These are phyloP conservation scores for Themeda triandra DNA, from an alignment of 176 grass and related monocot genomes.

Conservation along the genomic window DNA sequence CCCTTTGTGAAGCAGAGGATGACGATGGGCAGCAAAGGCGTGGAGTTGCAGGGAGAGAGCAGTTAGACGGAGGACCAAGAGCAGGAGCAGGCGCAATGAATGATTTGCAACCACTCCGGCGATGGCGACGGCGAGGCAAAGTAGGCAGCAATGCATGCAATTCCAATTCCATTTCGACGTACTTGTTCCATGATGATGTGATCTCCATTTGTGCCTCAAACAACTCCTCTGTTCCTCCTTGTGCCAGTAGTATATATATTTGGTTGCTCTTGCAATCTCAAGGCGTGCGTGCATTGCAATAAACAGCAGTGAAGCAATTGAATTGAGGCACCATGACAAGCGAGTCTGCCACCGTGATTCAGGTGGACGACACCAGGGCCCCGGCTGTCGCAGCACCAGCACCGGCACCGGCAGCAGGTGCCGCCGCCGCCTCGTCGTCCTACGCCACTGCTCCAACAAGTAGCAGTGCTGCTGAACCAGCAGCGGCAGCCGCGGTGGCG, in stretches of 20 bases:
- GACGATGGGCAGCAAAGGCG: not conserved
- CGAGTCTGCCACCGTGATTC: constrained; percentile 50
- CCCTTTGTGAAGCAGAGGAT: not conserved
- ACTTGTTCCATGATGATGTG: not conserved
- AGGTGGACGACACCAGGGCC: constrained; percentile 45
- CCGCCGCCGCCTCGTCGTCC: not conserved
- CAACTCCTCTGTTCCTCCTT: too few relatives aligned
- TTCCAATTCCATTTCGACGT: not conserved
- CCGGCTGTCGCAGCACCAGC: not conserved
- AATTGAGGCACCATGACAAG: not conserved
- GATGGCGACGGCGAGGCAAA: not conserved
- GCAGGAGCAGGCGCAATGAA: too few relatives aligned
- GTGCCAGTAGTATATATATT: not conserved
- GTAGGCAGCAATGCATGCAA: not conserved
- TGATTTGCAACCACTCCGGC: not conserved
- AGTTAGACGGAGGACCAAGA: not conserved
- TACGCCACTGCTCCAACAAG: not conserved
- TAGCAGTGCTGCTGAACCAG: not conserved
- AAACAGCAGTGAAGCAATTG: not conserved
- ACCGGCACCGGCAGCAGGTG: not conserved
- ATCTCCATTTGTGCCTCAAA: not conserved
- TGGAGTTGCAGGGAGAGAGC: not conserved
- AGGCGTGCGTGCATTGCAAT: not conserved
- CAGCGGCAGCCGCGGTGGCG: not conserved
- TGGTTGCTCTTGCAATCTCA: not conserved